Evolutionary conservation across 805 yeast genomes (phyloP), one percentile per base, ranked within the genome.

Genomic region (Cyberlindnera lachancei): DNA sequence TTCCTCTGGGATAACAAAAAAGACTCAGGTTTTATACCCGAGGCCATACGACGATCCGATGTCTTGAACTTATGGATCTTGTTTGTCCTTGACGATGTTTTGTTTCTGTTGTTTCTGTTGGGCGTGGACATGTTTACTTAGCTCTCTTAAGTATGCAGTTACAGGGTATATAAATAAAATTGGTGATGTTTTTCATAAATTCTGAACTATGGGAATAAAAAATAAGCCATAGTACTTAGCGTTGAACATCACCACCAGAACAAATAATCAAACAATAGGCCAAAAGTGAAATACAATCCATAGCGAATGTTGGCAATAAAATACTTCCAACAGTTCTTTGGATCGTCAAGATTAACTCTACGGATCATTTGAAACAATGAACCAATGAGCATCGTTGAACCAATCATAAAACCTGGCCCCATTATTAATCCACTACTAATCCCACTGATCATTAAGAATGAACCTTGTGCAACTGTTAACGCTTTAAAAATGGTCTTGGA

Each of bases 331-430:
- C 99, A 92, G 48, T 76, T 70, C 20, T 58, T 64, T 11, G 95
- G 95, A 45, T 74, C 63, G 52, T 92, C 84, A 36, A 92, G 64
- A 52, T 92, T 74, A 7, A 88, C 96, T 13, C 61, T 66, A 34
- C 60, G 63, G 45, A 88, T 80, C 82, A 82, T 82, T 23, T 58
- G 58, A 45, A 72, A 67, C 23, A 92, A 55, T 42, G 95, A 69
- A 40, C 68, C 74, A 27, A 83, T 76, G 25, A 90, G 92, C 44
- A 72, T 59, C 2, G 73, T 69, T 18, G 80, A 72, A 7, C 84
- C 81, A 17, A 72, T 48, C 44, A 73, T 67, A 55, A 83, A 92
- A 1, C 90, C 88, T 1, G 95, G 94, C 1, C 96, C 95, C 79
- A 80, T 69, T 15, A 66, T 37, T 2, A 58, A 34, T 13, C 90